Evolutionary conservation across 768 basidiomycete genomes (phyloP).

Genomic region (Tephrocybe sp.): DNA sequence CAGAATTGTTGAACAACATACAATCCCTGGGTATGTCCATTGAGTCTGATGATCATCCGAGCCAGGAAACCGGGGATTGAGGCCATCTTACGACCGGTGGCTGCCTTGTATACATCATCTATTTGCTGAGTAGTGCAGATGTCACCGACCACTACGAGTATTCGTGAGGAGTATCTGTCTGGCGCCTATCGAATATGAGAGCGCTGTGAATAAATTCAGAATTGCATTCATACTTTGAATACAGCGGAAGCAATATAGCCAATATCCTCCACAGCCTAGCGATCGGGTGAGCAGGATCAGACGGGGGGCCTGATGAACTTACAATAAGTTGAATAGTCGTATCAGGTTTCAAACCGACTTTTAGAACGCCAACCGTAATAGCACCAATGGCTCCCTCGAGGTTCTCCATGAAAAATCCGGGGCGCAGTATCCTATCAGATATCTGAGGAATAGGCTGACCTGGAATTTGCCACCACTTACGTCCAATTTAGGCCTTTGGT

Average conservation of each 20-base stretch:
- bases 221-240: slow-evolving; percentile 22
- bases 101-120: slow-evolving; percentile 25
- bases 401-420: slow-evolving; percentile 46
- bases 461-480: slow-evolving; percentile 32
- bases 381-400: slow-evolving; percentile 37
- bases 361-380: slow-evolving; percentile 32
- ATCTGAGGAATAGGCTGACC: no score
- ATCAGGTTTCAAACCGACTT: slow-evolving; percentile 29
- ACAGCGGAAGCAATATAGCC: slow-evolving; percentile 33
- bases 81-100: slow-evolving; percentile 26
- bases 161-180: slow-evolving; percentile 20
- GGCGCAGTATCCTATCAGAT: slow-evolving; percentile 37
- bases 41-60: slow-evolving; percentile 24
- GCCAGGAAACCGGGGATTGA: slow-evolving; percentile 28
- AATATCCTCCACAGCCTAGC: slow-evolving; percentile 37
- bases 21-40: slow-evolving; percentile 29
- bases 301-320: no score
- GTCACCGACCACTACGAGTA: slow-evolving; percentile 30
- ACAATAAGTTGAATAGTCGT: slow-evolving; percentile 36
- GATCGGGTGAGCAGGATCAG: no score
- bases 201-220: background rate
- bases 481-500: slow-evolving; percentile 35
- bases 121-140: slow-evolving; percentile 27
- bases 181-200: slow-evolving; percentile 22
- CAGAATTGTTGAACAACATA: slow-evolving; percentile 20